Conservation (phyloP, 2,329 filamentous ascomycete genomes). For the Nemania abortiva region DNA sequence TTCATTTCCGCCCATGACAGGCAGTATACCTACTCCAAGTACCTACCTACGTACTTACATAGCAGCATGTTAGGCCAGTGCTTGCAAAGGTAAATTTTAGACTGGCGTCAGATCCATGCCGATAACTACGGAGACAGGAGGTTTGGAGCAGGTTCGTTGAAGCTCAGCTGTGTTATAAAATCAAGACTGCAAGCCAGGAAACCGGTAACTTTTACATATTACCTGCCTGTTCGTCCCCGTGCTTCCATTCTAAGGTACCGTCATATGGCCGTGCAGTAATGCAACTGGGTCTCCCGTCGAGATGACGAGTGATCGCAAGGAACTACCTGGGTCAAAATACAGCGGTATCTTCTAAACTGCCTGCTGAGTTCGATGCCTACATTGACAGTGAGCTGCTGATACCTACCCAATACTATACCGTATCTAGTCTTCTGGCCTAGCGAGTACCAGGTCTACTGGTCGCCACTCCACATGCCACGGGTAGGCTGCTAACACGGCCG, state of each 20-base stretch:
- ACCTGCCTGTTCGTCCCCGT: conserved; percentile 1
- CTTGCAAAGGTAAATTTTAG: background rate
- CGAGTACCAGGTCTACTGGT: background rate
- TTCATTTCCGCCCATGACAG: conserved; percentile 21
- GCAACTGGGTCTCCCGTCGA: background rate
- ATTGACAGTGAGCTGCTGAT: background rate
- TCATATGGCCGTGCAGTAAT: background rate
- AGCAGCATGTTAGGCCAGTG: conserved; percentile 1
- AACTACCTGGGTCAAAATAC: conserved; percentile 3
- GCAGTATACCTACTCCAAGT: background rate
- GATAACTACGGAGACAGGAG: background rate
- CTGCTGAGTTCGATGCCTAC: background rate
- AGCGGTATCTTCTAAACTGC: conserved; percentile 16
- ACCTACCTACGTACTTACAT: background rate
- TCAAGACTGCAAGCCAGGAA: conserved; percentile 13
- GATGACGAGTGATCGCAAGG: background rate
- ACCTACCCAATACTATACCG: no score
- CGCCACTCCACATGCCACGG: conserved; percentile 20
- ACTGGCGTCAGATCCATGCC: conserved; percentile 10
- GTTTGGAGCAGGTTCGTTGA: conserved; percentile 19
- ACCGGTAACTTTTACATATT: conserved; percentile 18
- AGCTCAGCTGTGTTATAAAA: conserved; percentile 15
- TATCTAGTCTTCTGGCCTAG: background rate
- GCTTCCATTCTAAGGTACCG: conserved; percentile 8
- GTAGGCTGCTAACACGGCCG: conserved; percentile 33